Conservation (phyloP, 306 rosid genomes). For the Cicer arietinum region DNA sequence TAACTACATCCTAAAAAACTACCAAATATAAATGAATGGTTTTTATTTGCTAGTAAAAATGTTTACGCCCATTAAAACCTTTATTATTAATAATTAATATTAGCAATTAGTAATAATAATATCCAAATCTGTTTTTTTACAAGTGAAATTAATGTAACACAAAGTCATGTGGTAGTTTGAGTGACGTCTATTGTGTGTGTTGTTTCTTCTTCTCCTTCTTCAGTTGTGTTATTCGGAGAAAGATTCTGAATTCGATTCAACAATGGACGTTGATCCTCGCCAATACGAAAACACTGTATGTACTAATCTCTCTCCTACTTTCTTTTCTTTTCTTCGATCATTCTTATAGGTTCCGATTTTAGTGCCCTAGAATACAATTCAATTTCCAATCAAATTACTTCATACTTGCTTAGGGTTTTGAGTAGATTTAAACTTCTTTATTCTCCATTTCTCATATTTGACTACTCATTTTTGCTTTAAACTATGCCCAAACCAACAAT, state of each 20-base stretch:
- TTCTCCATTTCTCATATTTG: background rate
- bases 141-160: background rate
- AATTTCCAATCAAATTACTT: background rate
- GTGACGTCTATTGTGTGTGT: background rate
- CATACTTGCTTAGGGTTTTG: background rate
- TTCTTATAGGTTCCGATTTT: background rate
- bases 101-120: too few species aligned
- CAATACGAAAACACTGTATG: slow-evolving; percentile 64
- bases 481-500: background rate
- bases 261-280: slow-evolving; percentile 78
- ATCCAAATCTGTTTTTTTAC: background rate
- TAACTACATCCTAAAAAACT: too few species aligned
- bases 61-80: too few species aligned
- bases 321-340: background rate
- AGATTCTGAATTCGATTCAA: background rate
- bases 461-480: background rate
- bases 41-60: too few species aligned
- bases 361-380: background rate
- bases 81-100: too few species aligned
- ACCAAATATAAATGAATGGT: too few species aligned
- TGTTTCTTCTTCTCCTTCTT: background rate
- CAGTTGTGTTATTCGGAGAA: background rate
- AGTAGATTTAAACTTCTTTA: slow-evolving; percentile 1
- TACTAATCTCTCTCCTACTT: slow-evolving; percentile 19
- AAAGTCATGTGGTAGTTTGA: background rate